phyloP scores from a whole-genome alignment of 805 yeast genomes.

The Starmerella tilneyi region DNA sequence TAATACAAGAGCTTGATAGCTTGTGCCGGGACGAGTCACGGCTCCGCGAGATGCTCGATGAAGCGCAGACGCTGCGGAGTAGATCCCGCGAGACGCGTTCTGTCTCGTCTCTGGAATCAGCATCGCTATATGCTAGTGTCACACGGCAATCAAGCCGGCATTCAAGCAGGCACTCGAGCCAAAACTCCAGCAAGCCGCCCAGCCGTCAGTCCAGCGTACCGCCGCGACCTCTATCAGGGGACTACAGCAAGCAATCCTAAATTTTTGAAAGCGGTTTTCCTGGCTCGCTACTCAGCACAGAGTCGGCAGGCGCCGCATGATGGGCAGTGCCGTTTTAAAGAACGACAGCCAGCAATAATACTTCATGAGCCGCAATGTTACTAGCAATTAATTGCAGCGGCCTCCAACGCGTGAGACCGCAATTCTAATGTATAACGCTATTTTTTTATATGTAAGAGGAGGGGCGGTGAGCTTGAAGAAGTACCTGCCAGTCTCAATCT shows the following conservation, averaged over 20 bases:
- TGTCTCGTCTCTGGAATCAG: neutral
- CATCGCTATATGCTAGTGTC: neutral
- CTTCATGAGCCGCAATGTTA: no score
- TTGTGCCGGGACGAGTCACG: constrained; percentile 9
- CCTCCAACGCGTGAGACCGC: neutral
- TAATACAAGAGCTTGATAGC: constrained; percentile 9
- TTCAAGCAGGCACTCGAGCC: constrained; percentile 2
- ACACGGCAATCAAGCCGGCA: constrained; percentile 1
- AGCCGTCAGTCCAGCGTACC: constrained; percentile 1
- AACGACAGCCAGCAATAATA: no score
- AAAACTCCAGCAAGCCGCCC: neutral
- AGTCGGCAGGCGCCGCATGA: no score
- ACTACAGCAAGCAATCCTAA: no score
- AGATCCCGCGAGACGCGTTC: neutral
- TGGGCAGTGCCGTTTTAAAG: no score
- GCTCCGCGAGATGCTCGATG: constrained; percentile 11
- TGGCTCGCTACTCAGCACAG: no score
- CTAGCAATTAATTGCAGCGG: no score
- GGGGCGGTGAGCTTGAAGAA: neutral
- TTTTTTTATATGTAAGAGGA: neutral
- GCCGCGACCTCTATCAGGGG: neutral
- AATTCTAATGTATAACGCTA: neutral
- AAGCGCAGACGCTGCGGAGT: constrained; percentile 10
- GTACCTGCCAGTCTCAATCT: neutral
- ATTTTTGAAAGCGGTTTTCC: no score